Evolutionary conservation across 2,329 filamentous ascomycete genomes (phyloP), one percentile per base, ranked within the genome.

Genomic region (Fusarium nisikadoi): DNA sequence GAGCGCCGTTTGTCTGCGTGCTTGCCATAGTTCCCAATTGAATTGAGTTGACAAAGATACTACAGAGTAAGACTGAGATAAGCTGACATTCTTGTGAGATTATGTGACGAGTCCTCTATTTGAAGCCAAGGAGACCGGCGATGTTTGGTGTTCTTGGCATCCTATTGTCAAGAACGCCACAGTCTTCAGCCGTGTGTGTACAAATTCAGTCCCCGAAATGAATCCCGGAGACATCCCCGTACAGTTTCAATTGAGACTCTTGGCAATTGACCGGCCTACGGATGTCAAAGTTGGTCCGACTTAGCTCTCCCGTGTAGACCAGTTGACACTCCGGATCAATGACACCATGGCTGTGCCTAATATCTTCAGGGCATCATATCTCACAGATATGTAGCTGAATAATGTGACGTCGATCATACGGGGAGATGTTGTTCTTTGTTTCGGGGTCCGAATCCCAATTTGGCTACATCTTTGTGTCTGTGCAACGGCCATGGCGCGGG

Each of bases 201-300:
- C 31, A 31, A 55, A 49, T 20, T 7, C 19, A 25, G 12, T 72
- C 35, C 54, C 69, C 69, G 69, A 70, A 20, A 54, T 8, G 45
- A 23, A 60, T 50, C 64, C 69, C 69, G 69, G 53, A 16, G n/a
- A 14, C 23, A 23, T 57, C 20, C 67, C 46, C 67, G 17, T 35
- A 5, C 3, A 12, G 8, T 17, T 14, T 16, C 6, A 27, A 13
- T 14, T 4, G 8, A 17, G 8, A 12, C 14, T 6, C 42, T 27
- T 20, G 9, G 25, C 19, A 17, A 8, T 12, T 7, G 14, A 10
- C 6, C 12, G 19, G 31, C 11, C 7, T 11, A 12, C 23, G 17
- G 16, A 36, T 9, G 17, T 12, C 27, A 20, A 25, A 16, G 39
- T 41, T 19, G 2, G 6, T 8, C 23, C 14, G 49, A n/a, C 25